These are phyloP conservation scores for Smittium mucronatum DNA, from an alignment of 371 early-diverging fungal species.

Conservation along the genomic window DNA sequence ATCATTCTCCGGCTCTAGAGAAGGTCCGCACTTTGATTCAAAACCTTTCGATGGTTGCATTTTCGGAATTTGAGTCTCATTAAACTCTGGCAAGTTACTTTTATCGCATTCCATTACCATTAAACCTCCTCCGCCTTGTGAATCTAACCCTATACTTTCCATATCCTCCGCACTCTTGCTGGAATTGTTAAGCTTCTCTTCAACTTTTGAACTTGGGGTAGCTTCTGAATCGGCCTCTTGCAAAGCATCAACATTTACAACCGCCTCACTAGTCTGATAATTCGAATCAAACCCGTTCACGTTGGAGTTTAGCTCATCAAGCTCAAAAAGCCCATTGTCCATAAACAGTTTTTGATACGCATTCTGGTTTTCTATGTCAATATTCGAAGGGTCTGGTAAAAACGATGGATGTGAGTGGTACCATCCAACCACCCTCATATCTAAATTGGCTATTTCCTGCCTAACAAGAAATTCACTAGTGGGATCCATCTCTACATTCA, in stretches of 20 bases:
- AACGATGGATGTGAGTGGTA: slow-evolving; percentile 78
- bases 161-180: neutral
- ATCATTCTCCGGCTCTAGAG: neutral
- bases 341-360: slow-evolving; percentile 51
- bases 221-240: neutral
- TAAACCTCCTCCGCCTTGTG: neutral
- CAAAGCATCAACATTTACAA: neutral
- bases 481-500: slow-evolving; percentile 84
- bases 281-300: slow-evolving; percentile 9
- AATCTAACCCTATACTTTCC: neutral
- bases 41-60: neutral
- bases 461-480: slow-evolving; percentile 61
- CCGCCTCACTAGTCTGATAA: neutral
- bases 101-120: neutral
- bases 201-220: slow-evolving; percentile 26
- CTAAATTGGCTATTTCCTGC: slow-evolving; percentile 49
- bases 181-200: neutral
- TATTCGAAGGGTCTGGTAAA: slow-evolving; percentile 53
- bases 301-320: slow-evolving; percentile 12
- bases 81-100: neutral
- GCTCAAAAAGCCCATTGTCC: slow-evolving; percentile 14
- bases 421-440: slow-evolving; percentile 77
- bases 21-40: neutral
- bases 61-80: neutral
- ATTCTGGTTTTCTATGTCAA: slow-evolving; percentile 70